These are phyloP conservation scores for Pleodorina starrii DNA, from an alignment of 139 green algal genomes.

Conservation along the genomic window DNA sequence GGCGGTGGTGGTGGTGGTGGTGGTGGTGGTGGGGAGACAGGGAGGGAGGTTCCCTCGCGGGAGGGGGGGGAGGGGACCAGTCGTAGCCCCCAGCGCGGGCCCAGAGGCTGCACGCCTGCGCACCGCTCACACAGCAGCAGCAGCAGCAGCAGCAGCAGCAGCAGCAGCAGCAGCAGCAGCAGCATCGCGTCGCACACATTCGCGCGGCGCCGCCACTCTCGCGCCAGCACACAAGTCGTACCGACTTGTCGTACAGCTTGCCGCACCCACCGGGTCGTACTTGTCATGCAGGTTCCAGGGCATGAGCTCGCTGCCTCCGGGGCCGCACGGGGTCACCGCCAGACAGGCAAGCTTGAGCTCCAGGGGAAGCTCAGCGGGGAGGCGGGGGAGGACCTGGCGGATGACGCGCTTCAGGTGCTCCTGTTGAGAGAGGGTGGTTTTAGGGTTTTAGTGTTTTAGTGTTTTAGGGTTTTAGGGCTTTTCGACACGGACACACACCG, in stretches of 20 bases:
- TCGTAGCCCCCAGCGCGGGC: not conserved
- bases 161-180: not conserved
- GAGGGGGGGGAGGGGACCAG: not conserved
- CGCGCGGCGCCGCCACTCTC: not conserved
- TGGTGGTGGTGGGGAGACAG: not conserved
- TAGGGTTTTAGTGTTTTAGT: too few species aligned
- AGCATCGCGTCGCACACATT: not conserved
- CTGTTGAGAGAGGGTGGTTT: not conserved
- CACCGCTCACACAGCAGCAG: not conserved
- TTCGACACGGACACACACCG: too few species aligned
- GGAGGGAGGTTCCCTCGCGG: not conserved
- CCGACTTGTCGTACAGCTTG: not conserved
- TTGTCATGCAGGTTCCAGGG: not conserved
- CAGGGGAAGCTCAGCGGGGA: not conserved
- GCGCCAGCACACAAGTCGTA: not conserved
- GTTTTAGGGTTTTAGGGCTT: too few species aligned
- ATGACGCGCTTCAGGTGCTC: not conserved
- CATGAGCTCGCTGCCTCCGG: not conserved
- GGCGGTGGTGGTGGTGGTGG: not conserved
- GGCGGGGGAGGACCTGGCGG: not conserved
- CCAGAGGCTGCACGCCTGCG: not conserved
- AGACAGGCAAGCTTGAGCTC: conserved; percentile 38
- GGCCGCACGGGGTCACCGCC: not conserved
- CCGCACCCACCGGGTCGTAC: conserved; percentile 7
- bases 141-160: not conserved